Percentiles rank a stretch among this genome's conserved stretches.
phyloP scores from a whole-genome alignment of 2,329 filamentous ascomycete species.

The Shiraia sp. region DNA sequence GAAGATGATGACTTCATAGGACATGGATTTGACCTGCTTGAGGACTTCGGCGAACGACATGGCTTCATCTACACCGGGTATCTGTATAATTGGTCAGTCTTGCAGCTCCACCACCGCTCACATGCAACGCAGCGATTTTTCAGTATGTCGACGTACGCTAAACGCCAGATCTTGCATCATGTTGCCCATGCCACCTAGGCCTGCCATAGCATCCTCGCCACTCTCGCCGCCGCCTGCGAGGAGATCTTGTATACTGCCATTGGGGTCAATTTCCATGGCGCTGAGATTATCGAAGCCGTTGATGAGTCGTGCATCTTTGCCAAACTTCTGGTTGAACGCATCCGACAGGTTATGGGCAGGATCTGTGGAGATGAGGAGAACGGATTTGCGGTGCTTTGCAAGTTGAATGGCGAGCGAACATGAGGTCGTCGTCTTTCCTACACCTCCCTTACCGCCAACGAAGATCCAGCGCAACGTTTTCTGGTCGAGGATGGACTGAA shows the following conservation, averaged over 20 bases:
- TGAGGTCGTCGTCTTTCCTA: conserved; percentile 99
- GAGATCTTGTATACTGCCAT: conserved; percentile 95
- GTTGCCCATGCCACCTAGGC: conserved; percentile 72
- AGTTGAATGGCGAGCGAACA: conserved; percentile 98
- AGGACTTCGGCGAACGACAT: conserved; percentile 99
- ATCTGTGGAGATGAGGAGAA: conserved; percentile 97
- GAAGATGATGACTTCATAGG: conserved; percentile 99
- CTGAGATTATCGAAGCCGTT: conserved; percentile 92
- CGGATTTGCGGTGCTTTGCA: conserved; percentile 89
- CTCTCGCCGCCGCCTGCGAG: conserved; percentile 77
- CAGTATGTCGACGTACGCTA: conserved; percentile 65
- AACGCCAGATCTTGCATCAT: conserved; percentile 99
- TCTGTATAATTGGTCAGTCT: conserved; percentile 56
- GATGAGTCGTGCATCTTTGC: conserved; percentile 92
- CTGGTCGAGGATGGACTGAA: conserved; percentile 94
- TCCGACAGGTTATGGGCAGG: conserved; percentile 97
- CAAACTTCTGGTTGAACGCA: conserved; percentile 98
- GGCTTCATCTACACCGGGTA: conserved; percentile 97
- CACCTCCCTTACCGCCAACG: conserved; percentile 96
- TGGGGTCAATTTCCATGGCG: conserved; percentile 99
- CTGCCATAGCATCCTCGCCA: conserved; percentile 70
- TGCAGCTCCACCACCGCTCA: background rate
- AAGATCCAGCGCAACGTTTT: conserved; percentile 98
- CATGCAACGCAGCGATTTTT: background rate
- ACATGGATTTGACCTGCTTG: conserved; percentile 98